Percentiles rank a stretch among this genome's conserved stretches.
Conservation (phyloP, 1,139 yeast genomes). For the Hemisphaericaspora xylofermentans region DNA sequence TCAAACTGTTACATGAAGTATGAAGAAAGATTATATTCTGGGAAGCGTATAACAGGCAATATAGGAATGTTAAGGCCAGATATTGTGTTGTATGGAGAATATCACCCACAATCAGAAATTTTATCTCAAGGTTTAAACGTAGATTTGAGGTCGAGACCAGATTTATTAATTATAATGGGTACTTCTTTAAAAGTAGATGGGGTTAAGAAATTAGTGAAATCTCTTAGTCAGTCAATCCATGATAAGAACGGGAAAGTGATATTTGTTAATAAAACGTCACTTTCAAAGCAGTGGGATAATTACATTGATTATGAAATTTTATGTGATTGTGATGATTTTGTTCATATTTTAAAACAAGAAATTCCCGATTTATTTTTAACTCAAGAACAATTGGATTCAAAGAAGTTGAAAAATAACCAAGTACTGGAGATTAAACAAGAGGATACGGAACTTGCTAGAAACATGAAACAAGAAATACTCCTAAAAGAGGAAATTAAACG, state of each 20-base stretch:
- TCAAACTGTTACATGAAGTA: slow-evolving; percentile 54
- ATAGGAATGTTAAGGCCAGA: slow-evolving; percentile 72
- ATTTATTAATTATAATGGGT: slow-evolving; percentile 68
- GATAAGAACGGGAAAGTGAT: slow-evolving; percentile 61
- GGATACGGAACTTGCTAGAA: neutral
- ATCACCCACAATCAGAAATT: slow-evolving; percentile 70
- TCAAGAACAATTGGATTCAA: slow-evolving; percentile 51
- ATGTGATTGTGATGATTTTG: slow-evolving; percentile 83
- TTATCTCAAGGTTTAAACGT: slow-evolving; percentile 58
- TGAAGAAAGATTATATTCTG: slow-evolving; percentile 53
- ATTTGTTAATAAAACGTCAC: slow-evolving; percentile 57
- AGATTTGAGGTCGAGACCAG: slow-evolving; percentile 61
- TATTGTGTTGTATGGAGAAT: slow-evolving; percentile 75
- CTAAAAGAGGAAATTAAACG: slow-evolving; percentile 12
- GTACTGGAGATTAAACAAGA: neutral
- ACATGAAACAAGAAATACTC: slow-evolving; percentile 6
- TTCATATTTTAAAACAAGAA: slow-evolving; percentile 48
- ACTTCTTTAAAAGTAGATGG: slow-evolving; percentile 77
- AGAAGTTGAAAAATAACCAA: slow-evolving; percentile 31
- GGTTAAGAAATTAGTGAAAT: slow-evolving; percentile 62
- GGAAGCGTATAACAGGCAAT: slow-evolving; percentile 58
- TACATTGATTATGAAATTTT: slow-evolving; percentile 70
- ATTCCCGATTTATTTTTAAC: slow-evolving; percentile 60
- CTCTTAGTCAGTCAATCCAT: slow-evolving; percentile 58
- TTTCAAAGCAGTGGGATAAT: slow-evolving; percentile 53